Conservation (phyloP, 2,329 filamentous ascomycete genomes). For the Bisporella sp. region DNA sequence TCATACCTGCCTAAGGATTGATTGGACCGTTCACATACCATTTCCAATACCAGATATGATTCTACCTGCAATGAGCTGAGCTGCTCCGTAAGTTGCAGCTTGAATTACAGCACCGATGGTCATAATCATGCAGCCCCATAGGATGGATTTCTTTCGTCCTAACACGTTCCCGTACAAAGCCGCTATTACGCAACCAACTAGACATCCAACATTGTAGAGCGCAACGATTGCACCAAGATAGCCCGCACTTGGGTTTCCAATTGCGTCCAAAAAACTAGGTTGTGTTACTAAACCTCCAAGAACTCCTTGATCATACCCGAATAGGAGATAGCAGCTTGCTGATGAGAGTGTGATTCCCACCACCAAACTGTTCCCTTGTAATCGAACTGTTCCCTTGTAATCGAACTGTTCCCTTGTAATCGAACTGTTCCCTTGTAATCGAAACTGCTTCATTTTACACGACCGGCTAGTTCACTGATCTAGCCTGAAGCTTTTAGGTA, state of each 20-base stretch:
- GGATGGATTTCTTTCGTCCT: conserved; percentile 35
- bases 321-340: neutral
- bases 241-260: conserved; percentile 14
- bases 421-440: conserved; percentile 19
- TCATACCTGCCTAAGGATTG: no score
- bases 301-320: neutral
- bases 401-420: conserved; percentile 19
- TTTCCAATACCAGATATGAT: neutral
- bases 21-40: neutral
- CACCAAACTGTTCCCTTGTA: conserved; percentile 17
- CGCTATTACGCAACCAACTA: conserved; percentile 24
- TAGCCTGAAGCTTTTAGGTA: no score
- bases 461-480: no score
- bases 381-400: conserved; percentile 17
- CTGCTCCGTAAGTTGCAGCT: neutral
- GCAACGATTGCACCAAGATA: neutral
- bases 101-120: neutral
- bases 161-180: conserved; percentile 34
- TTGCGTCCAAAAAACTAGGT: conserved; percentile 24
- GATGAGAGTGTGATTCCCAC: neutral
- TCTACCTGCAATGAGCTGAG: neutral
- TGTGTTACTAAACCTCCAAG: neutral
- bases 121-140: conserved; percentile 29
- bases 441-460: no score
- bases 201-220: neutral